These are phyloP conservation scores for Exophiala sp. DNA, from an alignment of 2,329 filamentous ascomycete species.

Conservation along the genomic window DNA sequence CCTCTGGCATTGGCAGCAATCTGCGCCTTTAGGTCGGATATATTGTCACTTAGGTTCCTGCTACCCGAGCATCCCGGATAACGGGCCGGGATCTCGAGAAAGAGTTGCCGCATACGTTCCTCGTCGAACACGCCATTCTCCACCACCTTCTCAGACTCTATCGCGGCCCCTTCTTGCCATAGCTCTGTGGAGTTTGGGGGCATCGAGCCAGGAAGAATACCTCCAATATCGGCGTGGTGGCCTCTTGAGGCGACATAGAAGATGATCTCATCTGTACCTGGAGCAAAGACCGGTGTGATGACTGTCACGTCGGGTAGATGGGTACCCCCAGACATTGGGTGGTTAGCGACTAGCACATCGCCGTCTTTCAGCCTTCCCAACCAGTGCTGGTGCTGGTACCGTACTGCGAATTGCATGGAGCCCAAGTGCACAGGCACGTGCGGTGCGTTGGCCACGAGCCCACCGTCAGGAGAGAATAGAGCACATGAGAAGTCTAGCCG, in stretches of 20 bases:
- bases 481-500: constrained; percentile 78
- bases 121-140: constrained; percentile 36
- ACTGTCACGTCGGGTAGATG: constrained; percentile 75
- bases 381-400: constrained; percentile 69
- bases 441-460: constrained; percentile 62
- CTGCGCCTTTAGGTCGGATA: constrained; percentile 43
- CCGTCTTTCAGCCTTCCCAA: constrained; percentile 60
- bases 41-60: constrained; percentile 37
- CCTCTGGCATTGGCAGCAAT: constrained; percentile 43
- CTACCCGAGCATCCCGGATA: constrained; percentile 17
- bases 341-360: constrained; percentile 72
- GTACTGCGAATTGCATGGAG: constrained; percentile 78
- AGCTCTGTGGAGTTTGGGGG: constrained; percentile 43
- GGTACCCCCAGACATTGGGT: constrained; percentile 73
- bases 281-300: constrained; percentile 66
- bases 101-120: constrained; percentile 29
- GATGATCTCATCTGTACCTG: constrained; percentile 61
- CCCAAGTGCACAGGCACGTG: constrained; percentile 77
- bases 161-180: constrained; percentile 45
- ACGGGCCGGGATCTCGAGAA: constrained; percentile 28
- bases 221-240: constrained; percentile 61
- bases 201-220: constrained; percentile 34
- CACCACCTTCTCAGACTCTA: constrained; percentile 38
- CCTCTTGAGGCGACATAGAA: constrained; percentile 72
- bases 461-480: constrained; percentile 68